Conservation (phyloP, 225 moss, liverwort and hornwort genomes). For the Rhytidiadelphus loreus region DNA sequence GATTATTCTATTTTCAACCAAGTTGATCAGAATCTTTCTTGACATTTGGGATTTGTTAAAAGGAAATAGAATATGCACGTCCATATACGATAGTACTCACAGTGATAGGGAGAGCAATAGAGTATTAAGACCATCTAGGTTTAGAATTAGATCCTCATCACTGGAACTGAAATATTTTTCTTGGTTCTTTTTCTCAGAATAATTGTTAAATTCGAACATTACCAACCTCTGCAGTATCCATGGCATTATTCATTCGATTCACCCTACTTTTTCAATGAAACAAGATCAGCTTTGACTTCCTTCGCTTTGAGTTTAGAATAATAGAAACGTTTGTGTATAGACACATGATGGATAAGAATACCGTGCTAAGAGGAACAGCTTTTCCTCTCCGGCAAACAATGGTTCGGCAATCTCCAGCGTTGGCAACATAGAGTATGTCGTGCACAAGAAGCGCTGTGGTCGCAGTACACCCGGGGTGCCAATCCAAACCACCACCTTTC, state of each 20-base stretch:
- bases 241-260: background rate
- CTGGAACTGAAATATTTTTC: background rate
- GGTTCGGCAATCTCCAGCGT: slow-evolving; percentile 65
- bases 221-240: background rate
- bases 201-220: background rate
- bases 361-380: slow-evolving; percentile 52
- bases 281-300: background rate
- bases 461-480: slow-evolving; percentile 69
- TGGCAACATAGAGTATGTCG: slow-evolving; percentile 47
- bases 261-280: background rate
- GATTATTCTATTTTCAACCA: background rate
- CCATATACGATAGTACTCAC: background rate
- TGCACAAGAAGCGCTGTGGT: slow-evolving; percentile 37
- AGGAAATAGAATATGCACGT: background rate
- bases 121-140: background rate
- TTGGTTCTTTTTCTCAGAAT: background rate
- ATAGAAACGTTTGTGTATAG: background rate
- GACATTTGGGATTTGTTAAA: background rate
- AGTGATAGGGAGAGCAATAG: background rate
- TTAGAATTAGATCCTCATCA: background rate
- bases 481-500: slow-evolving; percentile 45
- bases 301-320: background rate
- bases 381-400: slow-evolving; percentile 43
- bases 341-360: background rate
- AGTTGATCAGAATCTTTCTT: background rate